Conservation (phyloP, 208 protist genomes). For the Herpetomonas samuelpessoai region DNA sequence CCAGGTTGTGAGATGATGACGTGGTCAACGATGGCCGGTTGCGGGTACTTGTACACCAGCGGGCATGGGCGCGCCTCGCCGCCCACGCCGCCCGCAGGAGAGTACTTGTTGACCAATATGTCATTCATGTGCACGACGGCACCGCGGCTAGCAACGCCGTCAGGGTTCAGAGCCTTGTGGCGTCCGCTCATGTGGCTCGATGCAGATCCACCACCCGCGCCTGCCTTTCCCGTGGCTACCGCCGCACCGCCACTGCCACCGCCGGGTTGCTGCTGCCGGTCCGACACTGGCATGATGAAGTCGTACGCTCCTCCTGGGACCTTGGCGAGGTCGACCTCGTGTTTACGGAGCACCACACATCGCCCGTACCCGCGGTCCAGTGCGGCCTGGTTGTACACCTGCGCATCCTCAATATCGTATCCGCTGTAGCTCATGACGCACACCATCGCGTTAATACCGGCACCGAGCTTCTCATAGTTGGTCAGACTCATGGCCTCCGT, state of each 20-base stretch:
- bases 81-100: slow-evolving; percentile 33
- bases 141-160: slow-evolving; percentile 93
- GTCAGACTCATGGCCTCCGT: slow-evolving; percentile 97
- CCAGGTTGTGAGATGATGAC: slow-evolving; percentile 90
- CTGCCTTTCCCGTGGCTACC: background rate
- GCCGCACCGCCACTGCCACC: background rate
- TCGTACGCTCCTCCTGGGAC: slow-evolving; percentile 67
- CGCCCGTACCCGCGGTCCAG: slow-evolving; percentile 98
- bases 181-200: slow-evolving; percentile 16
- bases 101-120: slow-evolving; percentile 96
- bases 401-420: slow-evolving; percentile 99
- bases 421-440: slow-evolving; percentile 99
- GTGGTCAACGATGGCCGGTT: slow-evolving; percentile 93
- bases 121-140: slow-evolving; percentile 88
- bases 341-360: slow-evolving; percentile 93
- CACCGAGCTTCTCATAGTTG: slow-evolving; percentile 96
- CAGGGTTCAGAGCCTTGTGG: slow-evolving; percentile 88
- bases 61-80: slow-evolving; percentile 58
- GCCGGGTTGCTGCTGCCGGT: slow-evolving; percentile 13
- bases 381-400: slow-evolving; percentile 97
- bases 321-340: slow-evolving; percentile 72
- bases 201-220: background rate
- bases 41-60: slow-evolving; percentile 92
- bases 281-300: slow-evolving; percentile 57
- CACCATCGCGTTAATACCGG: slow-evolving; percentile 99